Conservation (phyloP, 1,284 basidiomycete genomes). For the Ceratobasidium sp. region DNA sequence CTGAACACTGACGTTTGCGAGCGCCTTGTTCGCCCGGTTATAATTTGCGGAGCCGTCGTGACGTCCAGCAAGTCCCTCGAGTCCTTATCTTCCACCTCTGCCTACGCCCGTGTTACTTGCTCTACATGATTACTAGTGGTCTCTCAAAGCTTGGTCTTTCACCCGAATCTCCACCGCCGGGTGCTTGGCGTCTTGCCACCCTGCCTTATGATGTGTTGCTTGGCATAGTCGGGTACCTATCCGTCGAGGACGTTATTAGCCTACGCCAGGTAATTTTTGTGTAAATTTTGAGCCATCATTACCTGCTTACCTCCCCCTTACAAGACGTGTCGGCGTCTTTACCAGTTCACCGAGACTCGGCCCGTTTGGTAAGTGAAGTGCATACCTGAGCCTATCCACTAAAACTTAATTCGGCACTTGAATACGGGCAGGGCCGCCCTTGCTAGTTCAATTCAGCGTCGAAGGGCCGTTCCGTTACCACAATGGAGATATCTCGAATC, state of each 20-base stretch:
- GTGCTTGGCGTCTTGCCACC: background rate
- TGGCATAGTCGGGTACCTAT: background rate
- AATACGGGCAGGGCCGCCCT: slow-evolving; percentile 10
- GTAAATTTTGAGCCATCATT: background rate
- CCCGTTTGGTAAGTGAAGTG: slow-evolving; percentile 28
- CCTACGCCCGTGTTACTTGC: background rate
- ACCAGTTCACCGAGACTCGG: slow-evolving; percentile 28
- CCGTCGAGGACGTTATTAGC: slow-evolving; percentile 29
- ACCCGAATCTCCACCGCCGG: background rate
- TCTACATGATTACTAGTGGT: background rate
- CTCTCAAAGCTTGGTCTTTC: slow-evolving; percentile 32
- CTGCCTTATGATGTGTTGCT: slow-evolving; percentile 40
- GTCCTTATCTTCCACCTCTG: background rate
- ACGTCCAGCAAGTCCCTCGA: background rate
- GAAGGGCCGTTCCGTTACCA: slow-evolving; percentile 35
- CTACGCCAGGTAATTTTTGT: slow-evolving; percentile 15
- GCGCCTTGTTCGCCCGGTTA: slow-evolving; percentile 1
- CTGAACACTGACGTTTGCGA: slow-evolving; percentile 32
- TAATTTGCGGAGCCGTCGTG: background rate
- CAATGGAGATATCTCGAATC: slow-evolving; percentile 35
- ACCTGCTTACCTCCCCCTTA: background rate
- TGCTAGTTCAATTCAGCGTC: slow-evolving; percentile 5
- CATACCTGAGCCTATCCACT: background rate
- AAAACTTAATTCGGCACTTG: background rate
- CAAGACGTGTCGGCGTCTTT: slow-evolving; percentile 22